phyloP scores from a whole-genome alignment of 805 yeast genomes.

The Ogataea kodamae region DNA sequence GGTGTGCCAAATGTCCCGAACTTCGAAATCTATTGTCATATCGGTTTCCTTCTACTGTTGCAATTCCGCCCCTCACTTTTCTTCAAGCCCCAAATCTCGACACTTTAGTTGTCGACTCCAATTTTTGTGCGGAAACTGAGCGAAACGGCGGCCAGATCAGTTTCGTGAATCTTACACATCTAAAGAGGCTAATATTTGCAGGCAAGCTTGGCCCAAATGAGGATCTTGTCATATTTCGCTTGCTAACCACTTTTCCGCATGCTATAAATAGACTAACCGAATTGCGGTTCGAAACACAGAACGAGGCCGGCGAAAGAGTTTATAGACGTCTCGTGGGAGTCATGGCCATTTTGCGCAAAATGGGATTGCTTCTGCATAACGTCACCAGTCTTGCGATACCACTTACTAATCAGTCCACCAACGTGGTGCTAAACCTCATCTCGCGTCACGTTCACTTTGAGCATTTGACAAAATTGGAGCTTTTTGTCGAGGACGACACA shows the following conservation, averaged over 20 bases:
- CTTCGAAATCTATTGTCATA: conserved; percentile 21
- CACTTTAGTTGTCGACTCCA: conserved; percentile 26
- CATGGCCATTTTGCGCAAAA: conserved; percentile 32
- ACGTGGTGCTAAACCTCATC: conserved; percentile 28
- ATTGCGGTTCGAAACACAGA: conserved; percentile 26
- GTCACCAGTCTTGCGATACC: conserved; percentile 27
- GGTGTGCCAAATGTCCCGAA: conserved; percentile 22
- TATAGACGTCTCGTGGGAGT: conserved; percentile 34
- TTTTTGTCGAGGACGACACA: conserved; percentile 33
- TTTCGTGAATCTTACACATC: conserved; percentile 23
- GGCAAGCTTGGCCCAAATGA: conserved; percentile 33
- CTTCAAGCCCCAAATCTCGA: conserved; percentile 26
- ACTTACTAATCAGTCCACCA: conserved; percentile 32
- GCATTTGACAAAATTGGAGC: conserved; percentile 25
- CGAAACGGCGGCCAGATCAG: conserved; percentile 22
- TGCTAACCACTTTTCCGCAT: conserved; percentile 29
- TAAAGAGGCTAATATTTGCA: conserved; percentile 22
- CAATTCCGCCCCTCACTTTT: conserved; percentile 25
- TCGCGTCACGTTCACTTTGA: conserved; percentile 31
- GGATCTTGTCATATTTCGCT: conserved; percentile 31
- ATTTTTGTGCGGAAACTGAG: conserved; percentile 29
- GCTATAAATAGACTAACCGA: conserved; percentile 24
- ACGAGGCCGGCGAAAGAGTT: conserved; percentile 25
- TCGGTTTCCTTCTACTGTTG: conserved; percentile 22
- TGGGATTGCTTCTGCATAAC: conserved; percentile 28